Evolutionary conservation across 164 flowering plant species (phyloP).

Genomic region (Sedum album): DNA sequence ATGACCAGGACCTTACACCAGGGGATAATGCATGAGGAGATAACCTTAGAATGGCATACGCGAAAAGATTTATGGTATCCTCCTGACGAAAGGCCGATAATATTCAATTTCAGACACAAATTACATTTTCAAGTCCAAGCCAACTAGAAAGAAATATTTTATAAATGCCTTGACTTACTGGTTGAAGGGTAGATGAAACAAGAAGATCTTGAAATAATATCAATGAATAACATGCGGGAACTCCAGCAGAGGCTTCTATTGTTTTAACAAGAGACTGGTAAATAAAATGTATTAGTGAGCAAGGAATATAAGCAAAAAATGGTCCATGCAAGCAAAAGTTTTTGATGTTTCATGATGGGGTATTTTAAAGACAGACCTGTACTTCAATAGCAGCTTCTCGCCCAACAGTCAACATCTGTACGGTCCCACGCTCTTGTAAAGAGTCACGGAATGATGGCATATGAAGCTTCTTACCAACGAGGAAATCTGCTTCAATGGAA

Average conservation of each 20-base stretch:
- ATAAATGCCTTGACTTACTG: constrained; percentile 50
- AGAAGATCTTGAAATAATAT: constrained; percentile 85
- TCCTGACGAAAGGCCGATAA: constrained; percentile 38
- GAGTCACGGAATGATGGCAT: constrained; percentile 85
- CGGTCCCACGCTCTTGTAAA: constrained; percentile 81
- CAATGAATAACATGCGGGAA: constrained; percentile 56
- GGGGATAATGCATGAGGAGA: constrained; percentile 64
- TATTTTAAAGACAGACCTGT: constrained; percentile 48
- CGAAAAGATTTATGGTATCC: constrained; percentile 69
- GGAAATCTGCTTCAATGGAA: constrained; percentile 76
- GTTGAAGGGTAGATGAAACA: constrained; percentile 90
- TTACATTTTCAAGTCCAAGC: background rate
- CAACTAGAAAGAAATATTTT: background rate
- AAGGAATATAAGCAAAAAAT: background rate
- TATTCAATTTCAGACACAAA: background rate
- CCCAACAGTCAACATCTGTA: constrained; percentile 87
- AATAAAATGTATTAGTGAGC: constrained; percentile 11
- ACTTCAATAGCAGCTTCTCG: constrained; percentile 94
- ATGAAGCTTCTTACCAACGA: constrained; percentile 72
- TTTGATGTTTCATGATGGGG: background rate
- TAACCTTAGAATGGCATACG: constrained; percentile 75
- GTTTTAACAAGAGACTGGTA: constrained; percentile 77
- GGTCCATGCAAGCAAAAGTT: background rate
- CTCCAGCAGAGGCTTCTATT: constrained; percentile 70
- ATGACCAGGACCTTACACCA: constrained; percentile 76